phyloP scores from a whole-genome alignment of 192 early-diverging fungal species.

The Podila minutissima region DNA sequence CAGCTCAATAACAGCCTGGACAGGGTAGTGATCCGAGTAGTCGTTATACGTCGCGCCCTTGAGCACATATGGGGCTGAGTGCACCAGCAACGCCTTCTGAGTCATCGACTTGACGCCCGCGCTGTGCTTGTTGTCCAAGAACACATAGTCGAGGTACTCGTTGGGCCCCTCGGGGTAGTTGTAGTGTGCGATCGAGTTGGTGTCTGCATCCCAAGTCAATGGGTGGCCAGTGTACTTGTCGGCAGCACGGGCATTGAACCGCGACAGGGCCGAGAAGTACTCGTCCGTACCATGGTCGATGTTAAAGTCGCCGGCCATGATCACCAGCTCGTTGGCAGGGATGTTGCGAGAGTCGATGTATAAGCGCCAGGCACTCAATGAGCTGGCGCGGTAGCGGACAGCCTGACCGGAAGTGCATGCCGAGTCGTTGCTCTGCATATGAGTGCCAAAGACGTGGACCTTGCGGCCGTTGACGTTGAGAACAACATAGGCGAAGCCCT shows the following conservation, averaged over 20 bases:
- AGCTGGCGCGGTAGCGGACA: background rate
- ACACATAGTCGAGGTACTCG: constrained; percentile 14
- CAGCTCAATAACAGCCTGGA: constrained; percentile 7
- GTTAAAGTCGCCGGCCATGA: constrained; percentile 23
- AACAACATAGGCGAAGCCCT: constrained; percentile 9
- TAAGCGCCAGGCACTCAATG: background rate
- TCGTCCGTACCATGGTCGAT: background rate
- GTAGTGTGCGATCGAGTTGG: constrained; percentile 6
- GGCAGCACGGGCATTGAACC: background rate
- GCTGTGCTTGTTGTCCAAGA: constrained; percentile 7
- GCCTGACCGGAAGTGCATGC: constrained; percentile 2
- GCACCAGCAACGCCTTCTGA: constrained; percentile 1
- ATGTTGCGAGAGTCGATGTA: constrained; percentile 10
- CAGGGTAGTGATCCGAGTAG: constrained; percentile 17
- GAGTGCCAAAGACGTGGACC: constrained; percentile 23
- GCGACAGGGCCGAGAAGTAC: background rate
- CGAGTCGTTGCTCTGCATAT: constrained; percentile 14
- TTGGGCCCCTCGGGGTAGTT: background rate
- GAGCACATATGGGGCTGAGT: background rate
- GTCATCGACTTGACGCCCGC: background rate
- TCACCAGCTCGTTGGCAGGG: constrained; percentile 9
- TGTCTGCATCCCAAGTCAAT: constrained; percentile 6
- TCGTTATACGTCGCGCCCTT: constrained; percentile 5
- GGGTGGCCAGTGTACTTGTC: background rate
- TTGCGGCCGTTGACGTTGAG: constrained; percentile 16